A percentile compares a stretch with the other conserved stretches of the same genome.
Evolutionary conservation across 441 rosid species (phyloP).

Genomic region (Euphorbia neoarborescens): DNA sequence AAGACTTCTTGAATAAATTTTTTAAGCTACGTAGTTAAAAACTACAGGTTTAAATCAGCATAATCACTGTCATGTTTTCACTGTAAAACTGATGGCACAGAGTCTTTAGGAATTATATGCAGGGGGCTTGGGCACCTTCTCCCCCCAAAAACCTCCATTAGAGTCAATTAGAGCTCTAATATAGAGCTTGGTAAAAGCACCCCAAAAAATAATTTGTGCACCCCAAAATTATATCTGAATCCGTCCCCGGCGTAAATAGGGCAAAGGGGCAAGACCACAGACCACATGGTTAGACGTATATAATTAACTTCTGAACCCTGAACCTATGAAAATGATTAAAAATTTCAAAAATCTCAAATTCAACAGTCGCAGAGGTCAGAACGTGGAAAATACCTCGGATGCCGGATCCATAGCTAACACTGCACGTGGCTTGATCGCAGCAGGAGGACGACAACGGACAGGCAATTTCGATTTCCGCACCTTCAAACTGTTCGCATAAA

Average conservation of each 20-base stretch:
- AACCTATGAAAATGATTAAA: neutral
- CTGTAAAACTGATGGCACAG: neutral
- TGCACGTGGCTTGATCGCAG: slow-evolving; percentile 43
- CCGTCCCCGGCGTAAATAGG: neutral
- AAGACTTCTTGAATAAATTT: neutral
- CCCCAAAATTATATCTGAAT: too few relatives aligned
- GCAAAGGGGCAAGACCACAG: neutral
- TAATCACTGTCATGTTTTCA: neutral
- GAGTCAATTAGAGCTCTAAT: too few relatives aligned
- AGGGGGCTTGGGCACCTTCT: too few relatives aligned
- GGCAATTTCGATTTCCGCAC: slow-evolving; percentile 27
- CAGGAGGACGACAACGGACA: slow-evolving; percentile 28
- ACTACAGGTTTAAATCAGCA: neutral
- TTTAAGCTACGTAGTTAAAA: neutral
- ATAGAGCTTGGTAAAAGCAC: too few relatives aligned
- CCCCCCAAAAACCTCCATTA: too few relatives aligned
- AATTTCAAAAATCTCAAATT: slow-evolving; percentile 17
- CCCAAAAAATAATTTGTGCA: too few relatives aligned
- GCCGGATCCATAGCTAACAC: slow-evolving; percentile 65
- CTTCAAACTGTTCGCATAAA: slow-evolving; percentile 41
- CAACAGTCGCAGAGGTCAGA: neutral
- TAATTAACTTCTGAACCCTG: neutral
- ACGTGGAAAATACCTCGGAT: slow-evolving; percentile 42
- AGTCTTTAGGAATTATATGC: neutral
- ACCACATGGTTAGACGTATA: neutral